These are phyloP conservation scores for Herpotrichia juniperi DNA, from an alignment of 2,329 filamentous ascomycete genomes.

Conservation along the genomic window DNA sequence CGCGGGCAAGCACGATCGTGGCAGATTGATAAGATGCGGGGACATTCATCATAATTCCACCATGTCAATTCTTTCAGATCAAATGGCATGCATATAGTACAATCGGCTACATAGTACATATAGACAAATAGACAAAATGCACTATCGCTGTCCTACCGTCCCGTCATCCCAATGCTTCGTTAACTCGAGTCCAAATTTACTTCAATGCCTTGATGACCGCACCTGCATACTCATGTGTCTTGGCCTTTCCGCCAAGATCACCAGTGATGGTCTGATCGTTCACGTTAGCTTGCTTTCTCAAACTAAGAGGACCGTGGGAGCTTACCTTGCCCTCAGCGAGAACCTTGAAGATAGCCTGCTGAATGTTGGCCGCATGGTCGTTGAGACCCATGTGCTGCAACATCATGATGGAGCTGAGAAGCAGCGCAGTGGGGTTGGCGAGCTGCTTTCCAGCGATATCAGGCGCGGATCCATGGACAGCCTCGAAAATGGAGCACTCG, in stretches of 20 bases:
- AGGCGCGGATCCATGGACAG: constrained; percentile 95
- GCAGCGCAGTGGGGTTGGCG: constrained; percentile 94
- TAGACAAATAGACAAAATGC: constrained; percentile 46
- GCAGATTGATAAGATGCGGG: constrained; percentile 21
- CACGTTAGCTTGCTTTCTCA: neutral
- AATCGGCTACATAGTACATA: constrained; percentile 45
- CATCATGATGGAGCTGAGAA: constrained; percentile 99
- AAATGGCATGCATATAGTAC: constrained; percentile 42
- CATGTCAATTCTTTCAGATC: too few species aligned
- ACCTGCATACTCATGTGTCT: constrained; percentile 90
- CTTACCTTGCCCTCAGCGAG: constrained; percentile 90
- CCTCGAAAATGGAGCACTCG: constrained; percentile 99
- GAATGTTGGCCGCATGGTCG: constrained; percentile 84
- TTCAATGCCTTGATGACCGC: constrained; percentile 79
- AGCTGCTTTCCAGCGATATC: constrained; percentile 96
- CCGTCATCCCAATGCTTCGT: constrained; percentile 24
- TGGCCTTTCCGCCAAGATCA: constrained; percentile 93
- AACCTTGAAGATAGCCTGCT: constrained; percentile 93
- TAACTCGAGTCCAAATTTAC: constrained; percentile 22
- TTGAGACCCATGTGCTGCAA: constrained; percentile 94
- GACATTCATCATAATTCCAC: neutral
- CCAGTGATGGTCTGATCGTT: constrained; percentile 74
- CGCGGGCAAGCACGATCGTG: constrained; percentile 17
- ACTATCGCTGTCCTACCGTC: constrained; percentile 34
- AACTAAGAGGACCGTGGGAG: constrained; percentile 9